phyloP scores from a whole-genome alignment of 257 asterid species.

The Parsonsia alboflavescens region DNA sequence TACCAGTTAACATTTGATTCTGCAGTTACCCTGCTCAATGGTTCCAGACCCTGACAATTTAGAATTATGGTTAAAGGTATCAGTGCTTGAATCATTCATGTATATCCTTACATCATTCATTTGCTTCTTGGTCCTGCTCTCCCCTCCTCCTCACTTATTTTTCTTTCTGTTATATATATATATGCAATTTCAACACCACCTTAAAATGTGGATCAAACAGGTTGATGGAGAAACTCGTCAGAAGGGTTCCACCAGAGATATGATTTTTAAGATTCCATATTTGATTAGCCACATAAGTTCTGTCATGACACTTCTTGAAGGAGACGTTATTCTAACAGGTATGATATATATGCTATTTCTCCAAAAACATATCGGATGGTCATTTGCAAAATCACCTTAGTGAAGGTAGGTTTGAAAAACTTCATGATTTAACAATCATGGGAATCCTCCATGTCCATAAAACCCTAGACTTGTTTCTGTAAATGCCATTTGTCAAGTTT shows the following conservation, averaged over 20 bases:
- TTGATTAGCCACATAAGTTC: conserved; percentile 96
- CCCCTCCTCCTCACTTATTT: too few species aligned
- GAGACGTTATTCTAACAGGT: conserved; percentile 94
- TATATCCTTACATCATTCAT: neutral
- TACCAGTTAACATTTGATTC: conserved; percentile 4
- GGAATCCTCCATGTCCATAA: neutral
- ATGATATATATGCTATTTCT: neutral
- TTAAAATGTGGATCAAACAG: conserved; percentile 26
- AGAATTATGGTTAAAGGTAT: conserved; percentile 93
- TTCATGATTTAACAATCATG: neutral
- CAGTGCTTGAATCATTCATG: neutral
- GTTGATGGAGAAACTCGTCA: conserved; percentile 92
- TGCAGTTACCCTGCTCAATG: conserved; percentile 65
- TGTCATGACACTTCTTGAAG: conserved; percentile 87
- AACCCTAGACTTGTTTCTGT: neutral
- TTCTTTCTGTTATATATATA: neutral
- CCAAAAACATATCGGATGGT: neutral
- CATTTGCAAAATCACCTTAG: neutral
- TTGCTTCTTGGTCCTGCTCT: neutral
- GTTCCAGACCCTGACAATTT: conserved; percentile 83
- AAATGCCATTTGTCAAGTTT: neutral
- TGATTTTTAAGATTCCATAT: conserved; percentile 95
- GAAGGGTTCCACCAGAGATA: conserved; percentile 80
- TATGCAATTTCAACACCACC: neutral
- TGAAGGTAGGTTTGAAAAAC: neutral